Percentiles rank a stretch among this genome's conserved stretches.
Conservation (phyloP, 371 early-diverging fungal genomes). For the Dinochytrium kinnereticum region DNA sequence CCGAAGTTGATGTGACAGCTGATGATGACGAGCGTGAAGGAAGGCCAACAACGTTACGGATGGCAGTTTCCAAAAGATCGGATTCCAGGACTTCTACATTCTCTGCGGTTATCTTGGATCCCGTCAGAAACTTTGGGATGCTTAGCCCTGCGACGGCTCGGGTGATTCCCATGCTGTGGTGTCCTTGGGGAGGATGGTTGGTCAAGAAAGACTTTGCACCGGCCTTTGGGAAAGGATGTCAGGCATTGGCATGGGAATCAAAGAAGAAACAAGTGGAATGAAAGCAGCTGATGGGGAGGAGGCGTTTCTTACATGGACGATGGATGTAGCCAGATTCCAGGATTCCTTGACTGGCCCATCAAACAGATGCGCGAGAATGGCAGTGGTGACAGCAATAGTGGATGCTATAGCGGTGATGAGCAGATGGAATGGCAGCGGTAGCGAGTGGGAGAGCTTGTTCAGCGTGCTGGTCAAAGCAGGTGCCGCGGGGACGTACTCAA, state of each 20-base stretch:
- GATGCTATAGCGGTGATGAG: slow-evolving; percentile 12
- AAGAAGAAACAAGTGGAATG: neutral
- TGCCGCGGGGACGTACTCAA: slow-evolving; percentile 22
- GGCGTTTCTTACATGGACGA: slow-evolving; percentile 22
- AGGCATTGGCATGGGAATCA: neutral
- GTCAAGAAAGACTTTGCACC: slow-evolving; percentile 13
- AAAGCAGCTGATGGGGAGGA: too few relatives aligned
- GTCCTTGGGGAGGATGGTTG: slow-evolving; percentile 34
- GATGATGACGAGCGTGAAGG: too few relatives aligned
- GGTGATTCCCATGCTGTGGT: slow-evolving; percentile 39
- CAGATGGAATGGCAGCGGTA: slow-evolving; percentile 40
- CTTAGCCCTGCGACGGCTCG: slow-evolving; percentile 20
- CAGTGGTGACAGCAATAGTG: neutral
- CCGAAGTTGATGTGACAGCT: neutral
- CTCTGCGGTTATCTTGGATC: neutral
- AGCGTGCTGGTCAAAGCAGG: slow-evolving; percentile 24
- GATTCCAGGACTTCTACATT: neutral
- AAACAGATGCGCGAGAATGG: slow-evolving; percentile 20
- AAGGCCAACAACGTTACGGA: neutral
- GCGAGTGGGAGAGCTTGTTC: slow-evolving; percentile 32
- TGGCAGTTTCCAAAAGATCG: neutral
- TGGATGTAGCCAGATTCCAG: slow-evolving; percentile 23
- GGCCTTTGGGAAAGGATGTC: slow-evolving; percentile 17
- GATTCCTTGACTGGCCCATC: slow-evolving; percentile 27
- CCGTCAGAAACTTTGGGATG: slow-evolving; percentile 11